Evolutionary conservation across 2,329 filamentous ascomycete species (phyloP).

Genomic region (Diaporthe sp.): DNA sequence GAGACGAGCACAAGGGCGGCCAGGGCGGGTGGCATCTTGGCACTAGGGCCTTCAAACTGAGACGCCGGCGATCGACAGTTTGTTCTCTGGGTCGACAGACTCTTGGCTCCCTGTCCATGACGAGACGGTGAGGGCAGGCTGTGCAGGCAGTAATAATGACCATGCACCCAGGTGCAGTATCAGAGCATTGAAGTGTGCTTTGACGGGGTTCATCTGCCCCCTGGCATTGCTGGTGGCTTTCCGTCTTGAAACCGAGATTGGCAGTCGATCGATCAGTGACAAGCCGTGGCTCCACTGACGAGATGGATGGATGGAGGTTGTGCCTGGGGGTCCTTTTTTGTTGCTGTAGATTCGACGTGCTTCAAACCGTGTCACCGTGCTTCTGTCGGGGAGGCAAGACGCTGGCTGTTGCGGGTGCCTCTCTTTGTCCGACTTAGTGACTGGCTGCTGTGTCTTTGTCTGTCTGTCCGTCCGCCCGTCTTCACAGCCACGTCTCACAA

Average conservation of each 20-base stretch:
- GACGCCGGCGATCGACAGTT: slow-evolving; percentile 6
- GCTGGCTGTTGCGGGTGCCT: slow-evolving; percentile 9
- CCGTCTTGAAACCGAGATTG: slow-evolving; percentile 17
- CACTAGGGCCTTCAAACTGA: slow-evolving; percentile 23
- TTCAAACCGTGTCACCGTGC: not conserved
- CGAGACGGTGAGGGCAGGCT: not conserved
- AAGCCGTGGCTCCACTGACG: slow-evolving; percentile 14
- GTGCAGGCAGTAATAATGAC: not conserved
- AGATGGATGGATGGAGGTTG: slow-evolving; percentile 15
- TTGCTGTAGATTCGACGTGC: not conserved
- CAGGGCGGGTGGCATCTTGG: slow-evolving; percentile 13
- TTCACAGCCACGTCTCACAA: slow-evolving; percentile 19
- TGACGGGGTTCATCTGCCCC: slow-evolving; percentile 17
- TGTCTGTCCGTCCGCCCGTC: not conserved
- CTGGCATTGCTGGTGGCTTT: not conserved
- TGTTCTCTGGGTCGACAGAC: not conserved
- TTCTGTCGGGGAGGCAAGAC: not conserved
- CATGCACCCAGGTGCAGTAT: not conserved
- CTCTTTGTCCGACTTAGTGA: not conserved
- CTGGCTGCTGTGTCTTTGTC: not conserved
- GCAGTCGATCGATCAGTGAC: slow-evolving; percentile 30
- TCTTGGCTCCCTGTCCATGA: slow-evolving; percentile 22
- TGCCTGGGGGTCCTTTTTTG: not conserved
- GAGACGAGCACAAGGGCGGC: not conserved
- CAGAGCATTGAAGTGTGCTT: not conserved